Evolutionary conservation across 495 filamentous ascomycete species (phyloP).

Genomic region (Penicillium goetzii): DNA sequence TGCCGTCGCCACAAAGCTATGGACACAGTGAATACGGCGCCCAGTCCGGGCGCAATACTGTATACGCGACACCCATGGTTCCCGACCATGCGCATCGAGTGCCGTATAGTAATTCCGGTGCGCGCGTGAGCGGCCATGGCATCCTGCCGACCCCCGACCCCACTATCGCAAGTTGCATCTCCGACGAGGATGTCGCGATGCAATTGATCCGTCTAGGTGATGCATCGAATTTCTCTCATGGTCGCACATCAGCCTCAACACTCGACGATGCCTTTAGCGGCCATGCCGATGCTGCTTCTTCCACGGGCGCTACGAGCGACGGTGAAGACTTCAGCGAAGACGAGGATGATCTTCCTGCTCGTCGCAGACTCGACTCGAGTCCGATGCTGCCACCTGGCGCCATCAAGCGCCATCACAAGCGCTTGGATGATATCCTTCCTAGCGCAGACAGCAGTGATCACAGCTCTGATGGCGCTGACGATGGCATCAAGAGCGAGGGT

Average conservation of each 20-base stretch:
- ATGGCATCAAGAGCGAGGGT: conserved; percentile 57
- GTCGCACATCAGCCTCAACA: conserved; percentile 90
- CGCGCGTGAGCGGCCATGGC: conserved; percentile 51
- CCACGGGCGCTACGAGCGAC: conserved; percentile 78
- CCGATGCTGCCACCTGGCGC: conserved; percentile 55
- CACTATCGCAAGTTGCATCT: conserved; percentile 91
- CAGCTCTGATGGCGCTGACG: conserved; percentile 63
- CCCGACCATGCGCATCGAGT: conserved; percentile 66
- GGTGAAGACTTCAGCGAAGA: conserved; percentile 77
- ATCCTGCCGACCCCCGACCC: conserved; percentile 91
- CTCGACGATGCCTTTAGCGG: conserved; percentile 90
- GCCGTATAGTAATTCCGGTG: conserved; percentile 49
- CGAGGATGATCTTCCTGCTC: conserved; percentile 64
- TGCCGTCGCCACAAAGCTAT: conserved; percentile 81
- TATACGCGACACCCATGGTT: conserved; percentile 58
- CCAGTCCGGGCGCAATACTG: conserved; percentile 41
- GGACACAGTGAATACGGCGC: conserved; percentile 56
- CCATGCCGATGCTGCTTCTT: conserved; percentile 82
- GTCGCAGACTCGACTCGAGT: conserved; percentile 62
- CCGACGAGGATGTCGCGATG: conserved; percentile 95
- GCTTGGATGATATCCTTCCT: conserved; percentile 63
- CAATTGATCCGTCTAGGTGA: conserved; percentile 96
- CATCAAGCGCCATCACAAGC: conserved; percentile 58
- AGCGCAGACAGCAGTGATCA: conserved; percentile 72
- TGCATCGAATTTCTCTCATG: conserved; percentile 84